These are phyloP conservation scores for Suillus bovinus DNA, from an alignment of 768 basidiomycete species.

Conservation along the genomic window DNA sequence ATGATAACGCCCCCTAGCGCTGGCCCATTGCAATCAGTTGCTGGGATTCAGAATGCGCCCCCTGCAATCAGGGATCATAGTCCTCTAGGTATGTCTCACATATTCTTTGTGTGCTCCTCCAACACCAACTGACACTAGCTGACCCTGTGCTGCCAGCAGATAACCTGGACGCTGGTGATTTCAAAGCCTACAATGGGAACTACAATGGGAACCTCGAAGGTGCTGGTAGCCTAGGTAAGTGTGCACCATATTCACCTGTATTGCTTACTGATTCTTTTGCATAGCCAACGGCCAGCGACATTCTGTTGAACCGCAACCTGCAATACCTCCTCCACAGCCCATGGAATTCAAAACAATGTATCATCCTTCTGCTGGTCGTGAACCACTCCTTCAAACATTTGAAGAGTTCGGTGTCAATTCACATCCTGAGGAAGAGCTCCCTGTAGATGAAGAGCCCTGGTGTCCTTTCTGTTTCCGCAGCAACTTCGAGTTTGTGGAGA, in stretches of 20 bases:
- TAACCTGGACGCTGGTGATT: background rate
- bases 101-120: background rate
- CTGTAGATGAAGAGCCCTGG: constrained; percentile 3
- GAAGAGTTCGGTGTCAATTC: too few species aligned
- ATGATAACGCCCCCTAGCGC: background rate
- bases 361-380: too few species aligned
- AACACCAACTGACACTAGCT: background rate
- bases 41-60: background rate
- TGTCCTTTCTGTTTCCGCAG: constrained; percentile 8
- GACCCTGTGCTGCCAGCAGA: background rate
- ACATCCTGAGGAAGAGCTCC: background rate
- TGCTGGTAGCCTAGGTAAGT: background rate
- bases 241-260: too few species aligned
- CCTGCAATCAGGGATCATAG: background rate
- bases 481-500: constrained; percentile 15
- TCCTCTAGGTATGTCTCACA: constrained; percentile 1
- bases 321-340: too few species aligned
- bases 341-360: too few species aligned
- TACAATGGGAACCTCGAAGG: background rate
- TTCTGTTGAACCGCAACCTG: too few species aligned
- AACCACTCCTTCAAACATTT: too few species aligned
- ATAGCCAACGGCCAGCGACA: too few species aligned
- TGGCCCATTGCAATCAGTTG: background rate
- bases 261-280: too few species aligned
- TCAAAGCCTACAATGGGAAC: background rate